phyloP scores from a whole-genome alignment of 306 rosid genomes.

The Quercus ilex region DNA sequence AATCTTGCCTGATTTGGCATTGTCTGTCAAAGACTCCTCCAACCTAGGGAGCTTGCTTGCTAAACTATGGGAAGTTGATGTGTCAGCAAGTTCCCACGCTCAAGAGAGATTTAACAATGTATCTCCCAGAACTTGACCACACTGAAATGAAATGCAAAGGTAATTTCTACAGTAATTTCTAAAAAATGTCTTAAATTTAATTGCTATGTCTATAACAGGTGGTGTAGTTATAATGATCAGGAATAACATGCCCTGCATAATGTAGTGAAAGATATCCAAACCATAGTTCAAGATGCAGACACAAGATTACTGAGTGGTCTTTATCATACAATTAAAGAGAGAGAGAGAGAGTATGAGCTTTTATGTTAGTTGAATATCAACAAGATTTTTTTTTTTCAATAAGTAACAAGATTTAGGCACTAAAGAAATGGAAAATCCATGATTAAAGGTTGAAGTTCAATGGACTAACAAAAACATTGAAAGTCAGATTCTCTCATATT shows the following conservation, averaged over 20 bases:
- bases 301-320: background rate
- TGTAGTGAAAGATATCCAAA: background rate
- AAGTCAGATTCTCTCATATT: background rate
- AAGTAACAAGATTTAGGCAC: background rate
- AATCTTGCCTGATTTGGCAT: constrained; percentile 72
- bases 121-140: constrained; percentile 86
- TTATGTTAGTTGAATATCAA: background rate
- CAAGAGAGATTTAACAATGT: constrained; percentile 73
- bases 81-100: constrained; percentile 87
- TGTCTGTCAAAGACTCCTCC: constrained; percentile 50
- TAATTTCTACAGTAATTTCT: background rate
- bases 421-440: background rate
- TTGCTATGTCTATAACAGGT: background rate
- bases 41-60: constrained; percentile 60
- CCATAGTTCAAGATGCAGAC: background rate
- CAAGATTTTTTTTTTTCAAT: background rate
- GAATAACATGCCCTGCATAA: background rate
- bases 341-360: background rate
- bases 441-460: background rate
- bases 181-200: background rate
- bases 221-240: background rate
- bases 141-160: constrained; percentile 39
- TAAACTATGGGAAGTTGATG: constrained; percentile 65
- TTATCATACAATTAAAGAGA: background rate
- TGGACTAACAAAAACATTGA: background rate